phyloP scores from a whole-genome alignment of 2,329 filamentous ascomycete species.

The Sclerotinia spermophila region DNA sequence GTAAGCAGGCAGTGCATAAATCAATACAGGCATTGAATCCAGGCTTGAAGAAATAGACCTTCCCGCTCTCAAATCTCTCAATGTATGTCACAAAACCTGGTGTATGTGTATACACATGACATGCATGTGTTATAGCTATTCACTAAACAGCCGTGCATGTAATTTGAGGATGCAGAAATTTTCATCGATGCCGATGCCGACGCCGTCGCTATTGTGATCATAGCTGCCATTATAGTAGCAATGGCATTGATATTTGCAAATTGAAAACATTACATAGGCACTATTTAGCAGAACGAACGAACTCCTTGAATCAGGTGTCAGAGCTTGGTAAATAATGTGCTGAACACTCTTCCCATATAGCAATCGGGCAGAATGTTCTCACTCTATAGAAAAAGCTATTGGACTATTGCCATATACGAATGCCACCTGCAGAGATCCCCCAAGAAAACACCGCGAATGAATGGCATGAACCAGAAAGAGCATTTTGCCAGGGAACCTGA shows the following conservation, averaged over 20 bases:
- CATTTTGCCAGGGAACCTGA: no score
- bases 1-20: background rate
- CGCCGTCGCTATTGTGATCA: background rate
- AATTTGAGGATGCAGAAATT: background rate
- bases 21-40: constrained; percentile 2
- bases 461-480: no score
- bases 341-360: background rate
- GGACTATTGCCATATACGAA: background rate
- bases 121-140: background rate
- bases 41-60: background rate
- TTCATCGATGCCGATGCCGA: background rate
- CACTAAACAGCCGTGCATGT: background rate
- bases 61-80: background rate
- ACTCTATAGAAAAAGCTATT: background rate
- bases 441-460: no score
- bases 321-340: background rate
- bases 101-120: background rate
- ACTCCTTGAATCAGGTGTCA: background rate
- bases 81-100: background rate
- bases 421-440: background rate
- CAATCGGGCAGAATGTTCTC: background rate
- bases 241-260: background rate
- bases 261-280: background rate
- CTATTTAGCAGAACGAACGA: background rate
- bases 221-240: background rate